Percentiles rank a stretch among this genome's conserved stretches.
phyloP scores from a whole-genome alignment of 1,139 yeast genomes.

The Blastobotrys apis region DNA sequence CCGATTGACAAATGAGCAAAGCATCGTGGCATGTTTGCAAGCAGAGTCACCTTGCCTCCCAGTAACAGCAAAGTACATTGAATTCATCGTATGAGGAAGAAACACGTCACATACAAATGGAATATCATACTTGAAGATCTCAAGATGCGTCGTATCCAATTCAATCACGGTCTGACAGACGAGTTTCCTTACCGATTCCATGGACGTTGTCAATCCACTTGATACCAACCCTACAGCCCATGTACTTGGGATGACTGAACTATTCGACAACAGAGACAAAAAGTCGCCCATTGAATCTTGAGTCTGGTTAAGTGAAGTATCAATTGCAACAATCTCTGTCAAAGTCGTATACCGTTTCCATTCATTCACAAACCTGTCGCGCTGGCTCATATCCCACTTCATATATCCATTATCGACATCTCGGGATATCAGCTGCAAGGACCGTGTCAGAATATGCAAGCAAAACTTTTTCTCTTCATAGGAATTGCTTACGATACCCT shows the following conservation, averaged over 20 bases:
- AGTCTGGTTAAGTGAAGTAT: constrained; percentile 82
- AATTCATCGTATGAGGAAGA: constrained; percentile 62
- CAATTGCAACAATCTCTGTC: constrained; percentile 77
- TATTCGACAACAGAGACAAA: constrained; percentile 47
- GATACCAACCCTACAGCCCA: constrained; percentile 75
- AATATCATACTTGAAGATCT: constrained; percentile 43
- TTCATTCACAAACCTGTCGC: constrained; percentile 41
- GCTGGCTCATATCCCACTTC: constrained; percentile 42
- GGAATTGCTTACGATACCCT: constrained; percentile 49
- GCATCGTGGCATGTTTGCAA: constrained; percentile 58
- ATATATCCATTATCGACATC: constrained; percentile 45
- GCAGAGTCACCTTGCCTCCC: constrained; percentile 29
- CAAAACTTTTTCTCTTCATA: constrained; percentile 73
- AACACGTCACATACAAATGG: constrained; percentile 49
- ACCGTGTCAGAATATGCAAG: constrained; percentile 60
- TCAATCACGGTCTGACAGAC: constrained; percentile 55
- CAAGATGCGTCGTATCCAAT: constrained; percentile 46
- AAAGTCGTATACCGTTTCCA: constrained; percentile 75
- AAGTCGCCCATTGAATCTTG: constrained; percentile 73
- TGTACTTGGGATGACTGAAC: constrained; percentile 52
- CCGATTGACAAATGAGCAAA: constrained; percentile 47
- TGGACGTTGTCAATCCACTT: constrained; percentile 71
- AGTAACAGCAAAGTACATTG: constrained; percentile 50
- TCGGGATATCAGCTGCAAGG: constrained; percentile 47
- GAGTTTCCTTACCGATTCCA: constrained; percentile 74